Conservation (phyloP, 2,329 filamentous ascomycete species). For the Arthrobotrys sinensis region DNA sequence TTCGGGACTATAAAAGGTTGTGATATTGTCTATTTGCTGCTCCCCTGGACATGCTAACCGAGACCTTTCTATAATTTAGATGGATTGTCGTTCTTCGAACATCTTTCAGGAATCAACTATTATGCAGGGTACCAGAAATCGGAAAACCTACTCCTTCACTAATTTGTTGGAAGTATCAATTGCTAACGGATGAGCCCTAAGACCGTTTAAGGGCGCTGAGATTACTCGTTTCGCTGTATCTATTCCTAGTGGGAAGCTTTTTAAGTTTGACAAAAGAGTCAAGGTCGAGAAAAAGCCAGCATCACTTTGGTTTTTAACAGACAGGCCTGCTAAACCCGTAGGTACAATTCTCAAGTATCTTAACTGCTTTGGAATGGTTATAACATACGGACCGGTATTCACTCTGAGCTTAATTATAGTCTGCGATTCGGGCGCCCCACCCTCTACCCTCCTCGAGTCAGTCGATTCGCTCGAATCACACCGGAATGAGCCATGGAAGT, state of each 20-base stretch:
- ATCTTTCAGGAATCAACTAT: conserved; percentile 1
- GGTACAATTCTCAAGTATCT: neutral
- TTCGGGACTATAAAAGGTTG: too few species aligned
- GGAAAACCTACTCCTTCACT: neutral
- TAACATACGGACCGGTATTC: too few species aligned
- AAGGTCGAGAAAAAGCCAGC: neutral
- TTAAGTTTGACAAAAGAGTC: neutral
- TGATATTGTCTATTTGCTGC: too few species aligned
- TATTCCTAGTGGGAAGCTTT: neutral
- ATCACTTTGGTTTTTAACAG: too few species aligned
- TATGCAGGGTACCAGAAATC: neutral
- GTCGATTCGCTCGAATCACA: neutral
- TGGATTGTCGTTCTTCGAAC: neutral
- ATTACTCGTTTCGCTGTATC: neutral
- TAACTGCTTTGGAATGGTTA: too few species aligned
- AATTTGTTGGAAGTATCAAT: neutral
- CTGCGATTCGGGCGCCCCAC: too few species aligned
- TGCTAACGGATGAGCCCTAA: neutral
- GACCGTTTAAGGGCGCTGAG: neutral
- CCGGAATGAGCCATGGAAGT: neutral
- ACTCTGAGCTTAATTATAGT: too few species aligned
- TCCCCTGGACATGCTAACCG: too few species aligned
- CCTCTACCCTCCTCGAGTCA: too few species aligned
- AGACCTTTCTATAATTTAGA: neutral
- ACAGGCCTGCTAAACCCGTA: neutral